phyloP scores from a whole-genome alignment of 164 flowering plant genomes.

The Sextonia rubra region DNA sequence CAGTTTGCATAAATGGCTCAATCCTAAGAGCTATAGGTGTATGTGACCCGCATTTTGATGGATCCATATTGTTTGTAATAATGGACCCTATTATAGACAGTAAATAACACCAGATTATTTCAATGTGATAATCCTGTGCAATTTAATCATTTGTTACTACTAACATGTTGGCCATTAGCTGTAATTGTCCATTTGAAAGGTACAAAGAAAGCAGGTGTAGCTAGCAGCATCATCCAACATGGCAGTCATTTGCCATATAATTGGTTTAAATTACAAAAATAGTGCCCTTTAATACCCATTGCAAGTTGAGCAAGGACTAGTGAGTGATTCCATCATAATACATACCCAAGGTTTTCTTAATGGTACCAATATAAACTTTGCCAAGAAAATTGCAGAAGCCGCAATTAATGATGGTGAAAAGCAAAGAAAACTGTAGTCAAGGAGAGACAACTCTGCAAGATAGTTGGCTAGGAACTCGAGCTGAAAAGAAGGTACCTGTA shows the following conservation, averaged over 20 bases:
- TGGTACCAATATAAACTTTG: constrained; percentile 60
- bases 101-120: too few species aligned
- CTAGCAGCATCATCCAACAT: not conserved
- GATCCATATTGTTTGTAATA: too few species aligned
- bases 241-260: not conserved
- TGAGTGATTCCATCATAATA: not conserved
- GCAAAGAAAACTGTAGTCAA: constrained; percentile 74
- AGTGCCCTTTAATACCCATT: not conserved
- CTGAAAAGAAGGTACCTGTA: constrained; percentile 63
- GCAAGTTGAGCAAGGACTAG: not conserved
- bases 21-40: too few species aligned
- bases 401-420: constrained; percentile 79
- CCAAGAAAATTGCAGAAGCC: constrained; percentile 86
- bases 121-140: too few species aligned
- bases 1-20: too few species aligned
- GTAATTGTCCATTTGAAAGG: too few species aligned
- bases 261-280: not conserved
- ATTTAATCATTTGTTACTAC: too few species aligned
- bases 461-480: constrained; percentile 86
- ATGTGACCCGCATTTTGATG: too few species aligned
- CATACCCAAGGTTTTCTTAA: constrained; percentile 86
- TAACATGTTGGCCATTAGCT: too few species aligned
- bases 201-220: too few species aligned
- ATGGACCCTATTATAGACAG: too few species aligned
- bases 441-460: constrained; percentile 78